A percentile compares a stretch with the other conserved stretches of the same genome.
These are phyloP conservation scores for Blastobotrys americana DNA, from an alignment of 805 yeast species.

Conservation along the genomic window DNA sequence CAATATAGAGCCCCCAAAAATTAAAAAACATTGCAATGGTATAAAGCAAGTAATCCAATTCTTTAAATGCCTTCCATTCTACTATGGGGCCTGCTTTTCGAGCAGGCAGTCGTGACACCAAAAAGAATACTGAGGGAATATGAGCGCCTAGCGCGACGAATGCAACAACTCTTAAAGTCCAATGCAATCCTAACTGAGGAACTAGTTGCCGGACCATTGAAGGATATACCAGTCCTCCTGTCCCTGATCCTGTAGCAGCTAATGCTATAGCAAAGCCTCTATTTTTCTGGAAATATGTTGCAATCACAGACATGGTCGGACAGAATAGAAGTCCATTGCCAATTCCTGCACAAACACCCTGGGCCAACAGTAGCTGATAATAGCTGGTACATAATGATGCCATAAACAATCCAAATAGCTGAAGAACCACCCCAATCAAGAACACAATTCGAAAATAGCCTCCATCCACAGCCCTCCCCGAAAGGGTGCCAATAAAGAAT, in stretches of 20 bases:
- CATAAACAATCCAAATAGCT: conserved; percentile 28
- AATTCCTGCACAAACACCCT: conserved; percentile 43
- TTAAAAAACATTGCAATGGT: conserved; percentile 23
- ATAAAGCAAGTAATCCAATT: conserved; percentile 22
- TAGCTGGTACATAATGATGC: conserved; percentile 33
- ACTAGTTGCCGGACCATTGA: conserved; percentile 39
- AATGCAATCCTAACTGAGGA: conserved; percentile 39
- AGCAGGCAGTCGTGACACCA: conserved; percentile 28
- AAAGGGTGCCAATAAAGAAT: conserved; percentile 18
- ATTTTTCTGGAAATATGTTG: conserved; percentile 39
- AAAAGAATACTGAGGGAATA: conserved; percentile 19
- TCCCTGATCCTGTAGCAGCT: conserved; percentile 44
- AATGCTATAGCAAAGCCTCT: conserved; percentile 42
- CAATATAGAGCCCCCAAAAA: conserved; percentile 29
- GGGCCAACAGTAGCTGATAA: conserved; percentile 47
- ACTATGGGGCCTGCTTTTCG: conserved; percentile 20
- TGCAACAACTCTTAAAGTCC: conserved; percentile 44
- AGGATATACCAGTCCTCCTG: conserved; percentile 47
- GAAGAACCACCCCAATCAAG: conserved; percentile 21
- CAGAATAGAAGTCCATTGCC: conserved; percentile 39
- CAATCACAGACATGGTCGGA: conserved; percentile 38
- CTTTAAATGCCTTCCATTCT: conserved; percentile 22
- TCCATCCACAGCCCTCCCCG: conserved; percentile 28
- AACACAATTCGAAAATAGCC: conserved; percentile 23
- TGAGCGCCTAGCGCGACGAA: conserved; percentile 33